Conservation (phyloP, 2,329 filamentous ascomycete species). For the Chaetomiaceae sp. region DNA sequence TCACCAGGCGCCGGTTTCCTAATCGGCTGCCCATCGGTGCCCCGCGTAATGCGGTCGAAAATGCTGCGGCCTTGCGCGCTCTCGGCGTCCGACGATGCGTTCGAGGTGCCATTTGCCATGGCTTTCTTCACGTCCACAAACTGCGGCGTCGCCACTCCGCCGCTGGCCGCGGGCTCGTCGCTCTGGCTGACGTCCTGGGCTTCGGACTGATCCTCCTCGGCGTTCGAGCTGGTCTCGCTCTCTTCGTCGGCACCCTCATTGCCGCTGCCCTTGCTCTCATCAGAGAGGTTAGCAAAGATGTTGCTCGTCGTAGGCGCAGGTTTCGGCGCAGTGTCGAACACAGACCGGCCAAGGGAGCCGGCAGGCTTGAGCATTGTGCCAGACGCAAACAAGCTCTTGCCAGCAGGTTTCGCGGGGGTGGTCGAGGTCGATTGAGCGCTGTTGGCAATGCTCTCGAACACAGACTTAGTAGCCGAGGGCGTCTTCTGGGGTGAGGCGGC, state of each 20-base stretch:
- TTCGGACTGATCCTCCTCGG: slow-evolving; percentile 32
- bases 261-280: slow-evolving; percentile 50
- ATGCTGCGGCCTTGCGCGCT: slow-evolving; percentile 44
- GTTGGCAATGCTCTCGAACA: slow-evolving; percentile 54
- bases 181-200: slow-evolving; percentile 39
- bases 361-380: slow-evolving; percentile 30
- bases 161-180: slow-evolving; percentile 39
- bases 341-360: slow-evolving; percentile 37
- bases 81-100: slow-evolving; percentile 37
- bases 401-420: slow-evolving; percentile 29
- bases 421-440: slow-evolving; percentile 33
- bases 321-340: slow-evolving; percentile 31
- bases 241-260: slow-evolving; percentile 39
- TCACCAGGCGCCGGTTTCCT: slow-evolving; percentile 33
- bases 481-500: background rate
- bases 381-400: slow-evolving; percentile 25
- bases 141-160: slow-evolving; percentile 37
- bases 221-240: slow-evolving; percentile 22
- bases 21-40: slow-evolving; percentile 43
- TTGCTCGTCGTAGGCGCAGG: slow-evolving; percentile 35
- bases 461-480: slow-evolving; percentile 48
- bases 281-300: slow-evolving; percentile 56
- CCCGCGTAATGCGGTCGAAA: slow-evolving; percentile 50
- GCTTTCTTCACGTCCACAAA: slow-evolving; percentile 29
- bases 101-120: slow-evolving; percentile 27